Evolutionary conservation across 805 yeast genomes (phyloP), one percentile per base, ranked within the genome.

Genomic region (Starmerella lactis-condensi): DNA sequence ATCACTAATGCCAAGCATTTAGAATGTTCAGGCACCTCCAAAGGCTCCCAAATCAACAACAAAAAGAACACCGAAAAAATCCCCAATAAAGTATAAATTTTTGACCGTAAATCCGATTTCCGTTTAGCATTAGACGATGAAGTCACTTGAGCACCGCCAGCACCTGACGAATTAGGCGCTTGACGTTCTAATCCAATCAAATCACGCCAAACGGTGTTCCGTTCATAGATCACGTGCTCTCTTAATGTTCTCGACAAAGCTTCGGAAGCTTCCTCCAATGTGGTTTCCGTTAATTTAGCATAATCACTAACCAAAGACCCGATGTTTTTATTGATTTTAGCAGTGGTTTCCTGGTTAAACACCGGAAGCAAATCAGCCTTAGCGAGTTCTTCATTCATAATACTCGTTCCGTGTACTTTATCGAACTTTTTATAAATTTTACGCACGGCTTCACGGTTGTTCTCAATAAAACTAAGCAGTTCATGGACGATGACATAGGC

Each of bases 121-220:
- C 17, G 12, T 28, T 11, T 6, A 28, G 7, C 31, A 11, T 8
- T 6, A 17, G 25, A 15, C 10, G 24, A 6, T n/a, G 9, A 12
- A 18, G 15, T 22, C 26, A 21, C 14, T 6, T 34, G 34, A 20
- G n/a, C n/a, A n/a, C n/a, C 41, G 43, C 19, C 36, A 27, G 21
- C 34, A 24, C 2, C 33, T 15, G 13, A 25, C 17, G 34, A 16
- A 5, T 12, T 16, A 4, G 30, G n/a, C 30, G 30, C 12, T 45
- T 77, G 77, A 43, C 93, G 66, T 51, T 83, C 94, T 44, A 83
- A 55, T 15, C 89, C 85, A 50, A 85, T 75, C 75, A 85, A 73
- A 53, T 85, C 95, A 50, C 89, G 73, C 98, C 98, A 85, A 18
- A 85, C 95, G 0, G 95, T 85, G 51, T 82, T 82, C 52, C 98